These are phyloP conservation scores for Pichia cephalocereana DNA, from an alignment of 805 yeast species.

Conservation along the genomic window DNA sequence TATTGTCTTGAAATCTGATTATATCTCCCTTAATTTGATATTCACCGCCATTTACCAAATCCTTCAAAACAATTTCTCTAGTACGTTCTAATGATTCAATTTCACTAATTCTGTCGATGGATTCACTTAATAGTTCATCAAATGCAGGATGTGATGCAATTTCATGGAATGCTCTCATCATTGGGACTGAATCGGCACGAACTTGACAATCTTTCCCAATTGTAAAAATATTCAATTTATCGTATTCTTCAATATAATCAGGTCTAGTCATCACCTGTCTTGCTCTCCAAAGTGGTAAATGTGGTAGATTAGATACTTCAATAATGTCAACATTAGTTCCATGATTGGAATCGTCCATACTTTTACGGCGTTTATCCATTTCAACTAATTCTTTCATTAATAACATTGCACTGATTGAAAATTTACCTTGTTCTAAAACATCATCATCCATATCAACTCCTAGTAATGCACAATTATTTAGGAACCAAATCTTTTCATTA, in stretches of 20 bases:
- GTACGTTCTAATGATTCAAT: constrained; percentile 75
- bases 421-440: constrained; percentile 78
- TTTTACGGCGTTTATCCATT: constrained; percentile 38
- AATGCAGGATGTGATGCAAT: constrained; percentile 65
- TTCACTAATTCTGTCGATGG: constrained; percentile 58
- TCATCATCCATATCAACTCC: constrained; percentile 83
- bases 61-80: constrained; percentile 65
- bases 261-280: constrained; percentile 79
- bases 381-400: constrained; percentile 61
- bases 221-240: constrained; percentile 69
- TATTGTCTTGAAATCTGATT: not conserved
- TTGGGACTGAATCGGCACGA: constrained; percentile 74
- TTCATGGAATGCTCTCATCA: constrained; percentile 86
- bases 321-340: not conserved
- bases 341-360: constrained; percentile 17
- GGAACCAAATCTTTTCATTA: constrained; percentile 76
- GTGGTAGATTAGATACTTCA: constrained; percentile 38
- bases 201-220: constrained; percentile 67
- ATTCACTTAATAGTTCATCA: constrained; percentile 53
- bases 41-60: constrained; percentile 44
- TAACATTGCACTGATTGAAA: constrained; percentile 64
- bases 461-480: constrained; percentile 71
- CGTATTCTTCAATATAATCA: constrained; percentile 68
- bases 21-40: constrained; percentile 21
- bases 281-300: constrained; percentile 74